These are phyloP conservation scores for Xylariaceae sp. DNA, from an alignment of 2,329 filamentous ascomycete genomes.

Conservation along the genomic window DNA sequence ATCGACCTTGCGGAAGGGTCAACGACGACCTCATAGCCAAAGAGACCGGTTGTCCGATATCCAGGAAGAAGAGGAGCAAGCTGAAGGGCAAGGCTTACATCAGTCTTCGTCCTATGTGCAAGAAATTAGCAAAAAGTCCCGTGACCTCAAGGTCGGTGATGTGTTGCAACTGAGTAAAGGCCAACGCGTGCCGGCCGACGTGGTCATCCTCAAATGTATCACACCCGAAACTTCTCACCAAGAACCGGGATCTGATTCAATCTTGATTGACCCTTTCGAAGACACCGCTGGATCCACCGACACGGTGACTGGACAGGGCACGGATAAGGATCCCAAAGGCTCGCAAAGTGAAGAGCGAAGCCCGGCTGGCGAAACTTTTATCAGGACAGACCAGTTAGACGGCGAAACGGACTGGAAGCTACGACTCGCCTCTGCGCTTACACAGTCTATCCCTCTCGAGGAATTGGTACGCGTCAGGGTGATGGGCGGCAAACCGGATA, in stretches of 20 bases:
- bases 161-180: slow-evolving; percentile 91
- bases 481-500: slow-evolving; percentile 85
- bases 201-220: slow-evolving; percentile 84
- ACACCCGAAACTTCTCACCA: slow-evolving; percentile 46
- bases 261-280: slow-evolving; percentile 35
- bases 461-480: slow-evolving; percentile 70
- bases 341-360: slow-evolving; percentile 31
- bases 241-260: slow-evolving; percentile 31
- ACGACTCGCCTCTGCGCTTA: slow-evolving; percentile 78
- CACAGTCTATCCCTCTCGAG: slow-evolving; percentile 68
- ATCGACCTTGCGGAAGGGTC: slow-evolving; percentile 32
- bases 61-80: slow-evolving; percentile 61
- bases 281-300: slow-evolving; percentile 25
- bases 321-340: slow-evolving; percentile 23
- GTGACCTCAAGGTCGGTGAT: slow-evolving; percentile 89
- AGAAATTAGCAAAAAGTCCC: slow-evolving; percentile 76
- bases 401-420: slow-evolving; percentile 99
- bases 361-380: slow-evolving; percentile 84
- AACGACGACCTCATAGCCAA: slow-evolving; percentile 31
- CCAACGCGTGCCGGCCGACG: slow-evolving; percentile 88
- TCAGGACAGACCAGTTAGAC: slow-evolving; percentile 93
- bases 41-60: slow-evolving; percentile 57
- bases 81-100: slow-evolving; percentile 36
- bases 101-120: slow-evolving; percentile 47
- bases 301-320: slow-evolving; percentile 22